phyloP scores from a whole-genome alignment of 2,329 filamentous ascomycete species.

The Fusarium sp. region DNA sequence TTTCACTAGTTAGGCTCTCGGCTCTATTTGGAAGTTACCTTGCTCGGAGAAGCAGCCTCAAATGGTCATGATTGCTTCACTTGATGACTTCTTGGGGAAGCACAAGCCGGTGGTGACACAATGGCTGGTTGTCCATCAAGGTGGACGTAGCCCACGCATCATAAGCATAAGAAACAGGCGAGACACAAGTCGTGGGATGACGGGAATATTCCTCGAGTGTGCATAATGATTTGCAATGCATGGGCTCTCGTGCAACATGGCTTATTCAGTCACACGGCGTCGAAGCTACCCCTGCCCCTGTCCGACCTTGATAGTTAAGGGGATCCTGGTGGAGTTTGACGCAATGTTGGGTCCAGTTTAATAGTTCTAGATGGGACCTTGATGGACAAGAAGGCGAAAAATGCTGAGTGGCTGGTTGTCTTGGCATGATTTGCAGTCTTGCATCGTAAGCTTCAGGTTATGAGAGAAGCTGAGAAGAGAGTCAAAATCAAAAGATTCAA shows the following conservation, averaged over 20 bases:
- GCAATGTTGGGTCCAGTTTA: neutral
- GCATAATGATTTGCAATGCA: slow-evolving; percentile 11
- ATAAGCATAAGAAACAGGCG: neutral
- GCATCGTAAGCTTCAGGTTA: neutral
- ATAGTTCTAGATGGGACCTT: slow-evolving; percentile 12
- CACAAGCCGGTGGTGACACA: neutral
- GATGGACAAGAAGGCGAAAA: neutral
- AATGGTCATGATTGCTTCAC: neutral
- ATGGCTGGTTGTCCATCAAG: slow-evolving; percentile 23
- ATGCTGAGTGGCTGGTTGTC: neutral
- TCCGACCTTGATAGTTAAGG: slow-evolving; percentile 27
- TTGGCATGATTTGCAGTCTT: neutral
- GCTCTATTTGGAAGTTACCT: neutral
- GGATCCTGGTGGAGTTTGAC: slow-evolving; percentile 1
- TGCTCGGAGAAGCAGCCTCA: neutral
- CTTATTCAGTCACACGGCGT: neutral
- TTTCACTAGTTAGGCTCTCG: neutral
- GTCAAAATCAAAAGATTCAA: neutral
- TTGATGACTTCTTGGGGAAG: neutral
- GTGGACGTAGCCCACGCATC: slow-evolving; percentile 2
- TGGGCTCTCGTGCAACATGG: neutral
- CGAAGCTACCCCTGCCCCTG: neutral
- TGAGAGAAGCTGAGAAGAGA: neutral
- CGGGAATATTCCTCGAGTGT: neutral
- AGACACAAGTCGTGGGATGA: neutral